Conservation (phyloP, 2,329 filamentous ascomycete genomes). For the Neurospora sp. region DNA sequence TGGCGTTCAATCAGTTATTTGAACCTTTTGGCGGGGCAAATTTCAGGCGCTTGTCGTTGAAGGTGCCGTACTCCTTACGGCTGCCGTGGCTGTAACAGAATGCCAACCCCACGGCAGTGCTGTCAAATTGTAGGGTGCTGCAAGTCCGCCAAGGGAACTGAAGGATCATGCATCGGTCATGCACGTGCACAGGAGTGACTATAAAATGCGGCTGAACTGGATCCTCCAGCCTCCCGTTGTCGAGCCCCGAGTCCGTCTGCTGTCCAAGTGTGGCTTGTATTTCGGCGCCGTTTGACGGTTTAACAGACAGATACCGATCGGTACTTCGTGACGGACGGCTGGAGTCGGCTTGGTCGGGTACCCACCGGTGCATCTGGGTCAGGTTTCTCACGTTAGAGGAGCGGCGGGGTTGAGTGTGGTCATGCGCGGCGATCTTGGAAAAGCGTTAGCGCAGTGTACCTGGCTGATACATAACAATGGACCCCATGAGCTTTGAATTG, state of each 20-base stretch:
- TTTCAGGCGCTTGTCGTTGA: not conserved
- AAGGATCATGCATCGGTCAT: not conserved
- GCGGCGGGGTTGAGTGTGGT: not conserved
- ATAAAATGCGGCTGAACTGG: not conserved
- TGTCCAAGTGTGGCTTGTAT: not conserved
- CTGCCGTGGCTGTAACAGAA: not conserved
- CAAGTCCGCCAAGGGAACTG: not conserved
- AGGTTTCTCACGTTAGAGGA: not conserved
- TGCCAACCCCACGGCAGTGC: not conserved
- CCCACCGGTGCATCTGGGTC: not conserved
- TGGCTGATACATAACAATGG: not conserved
- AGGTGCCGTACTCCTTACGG: not conserved
- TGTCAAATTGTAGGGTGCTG: not conserved
- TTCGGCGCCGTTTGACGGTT: not conserved
- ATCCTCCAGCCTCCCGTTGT: not conserved
- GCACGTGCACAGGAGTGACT: not conserved
- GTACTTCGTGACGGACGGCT: not conserved
- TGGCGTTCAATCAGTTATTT: not conserved
- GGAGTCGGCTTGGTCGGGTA: not conserved
- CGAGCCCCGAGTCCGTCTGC: not conserved
- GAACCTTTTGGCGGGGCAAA: not conserved
- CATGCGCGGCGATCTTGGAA: not conserved
- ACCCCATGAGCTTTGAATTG: not conserved
- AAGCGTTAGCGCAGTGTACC: not conserved
- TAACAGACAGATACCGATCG: not conserved